Evolutionary conservation across 2,329 filamentous ascomycete species (phyloP), one percentile per base, ranked within the genome.

Genomic region (Ilyonectria mors-panacis): DNA sequence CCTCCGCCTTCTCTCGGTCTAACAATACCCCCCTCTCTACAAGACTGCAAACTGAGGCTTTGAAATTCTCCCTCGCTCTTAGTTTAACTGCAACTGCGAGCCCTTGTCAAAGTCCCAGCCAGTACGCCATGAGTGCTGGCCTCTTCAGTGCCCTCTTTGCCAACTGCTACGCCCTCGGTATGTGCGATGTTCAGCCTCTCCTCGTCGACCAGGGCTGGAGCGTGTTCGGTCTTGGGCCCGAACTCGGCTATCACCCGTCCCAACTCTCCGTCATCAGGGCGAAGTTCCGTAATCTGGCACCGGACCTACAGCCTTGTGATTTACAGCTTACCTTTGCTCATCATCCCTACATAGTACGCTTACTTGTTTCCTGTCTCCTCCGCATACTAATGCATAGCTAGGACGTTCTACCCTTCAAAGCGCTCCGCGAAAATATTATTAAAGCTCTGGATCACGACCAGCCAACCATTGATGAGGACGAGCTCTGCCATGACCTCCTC

Each of bases 91-190:
- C 65, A 2, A 28, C 54, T 8, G 54, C 67, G 15, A 57, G 65
- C 5, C 74, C 73, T 1, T 59, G 63, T 10, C 57, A 67, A 21
- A 51, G 67, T 1, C 73, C 70, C 4, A 65, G 61, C 10, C 59
- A 72, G 42, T 76, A 70, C 51, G 63, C 62, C 9, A 69, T 54
- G 56, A 67, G 74, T 19, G 47, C 63, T 12, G 72, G 74, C 7
- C 75, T 81, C 56, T 82, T 82, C 67, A 75, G 76, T 6, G 77
- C 78, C 9, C 70, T 81, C 1, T 69, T 83, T 6, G 78, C 79
- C 12, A 84, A 83, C 63, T 77, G 78, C 7, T 77, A 81, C 26
- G 79, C 77, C 48, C 73, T 79, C n/a, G 78, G 79, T 23, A 75
- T 79, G 69, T 42, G 50, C 4, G 69, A 75, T 23, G 54, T 75